These are phyloP conservation scores for Physaria fendleri DNA, from an alignment of 345 rosid species.

Conservation along the genomic window DNA sequence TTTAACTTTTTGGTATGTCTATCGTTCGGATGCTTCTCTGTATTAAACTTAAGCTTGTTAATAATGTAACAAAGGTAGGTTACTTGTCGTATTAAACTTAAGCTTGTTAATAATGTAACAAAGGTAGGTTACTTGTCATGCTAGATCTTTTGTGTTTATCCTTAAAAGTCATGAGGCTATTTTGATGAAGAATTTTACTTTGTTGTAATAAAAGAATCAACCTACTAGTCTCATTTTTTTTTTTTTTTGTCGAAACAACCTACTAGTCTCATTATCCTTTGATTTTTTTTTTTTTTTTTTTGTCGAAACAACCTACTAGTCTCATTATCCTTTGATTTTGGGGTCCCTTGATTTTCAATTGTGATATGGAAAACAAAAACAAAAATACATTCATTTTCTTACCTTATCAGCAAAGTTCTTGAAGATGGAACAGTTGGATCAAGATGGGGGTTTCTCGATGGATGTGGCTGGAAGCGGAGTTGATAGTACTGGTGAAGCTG, in stretches of 20 bases:
- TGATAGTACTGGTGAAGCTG: slow-evolving; percentile 91
- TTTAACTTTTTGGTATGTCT: slow-evolving; percentile 1
- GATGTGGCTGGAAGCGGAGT: slow-evolving; percentile 67
- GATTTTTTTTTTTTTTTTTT: no score
- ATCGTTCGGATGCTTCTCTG: not conserved
- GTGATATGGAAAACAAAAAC: not conserved
- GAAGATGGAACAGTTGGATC: slow-evolving; percentile 92
- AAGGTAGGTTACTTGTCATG: slow-evolving; percentile 7
- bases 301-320: no score
- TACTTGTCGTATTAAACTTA: slow-evolving; percentile 4
- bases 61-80: not conserved
- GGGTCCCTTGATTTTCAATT: no score
- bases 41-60: not conserved
- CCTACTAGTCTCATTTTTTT: not conserved
- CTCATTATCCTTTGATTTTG: not conserved
- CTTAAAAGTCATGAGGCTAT: slow-evolving; percentile 1
- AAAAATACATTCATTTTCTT: slow-evolving; percentile 4
- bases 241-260: no score
- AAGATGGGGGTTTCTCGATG: slow-evolving; percentile 48
- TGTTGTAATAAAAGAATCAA: not conserved
- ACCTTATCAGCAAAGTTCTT: slow-evolving; percentile 74
- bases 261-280: not conserved
- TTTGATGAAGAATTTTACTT: not conserved
- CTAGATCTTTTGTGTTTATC: not conserved
- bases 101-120: not conserved